Evolutionary conservation across 2,329 filamentous ascomycete species (phyloP).

Genomic region (Aspergillus sp.): DNA sequence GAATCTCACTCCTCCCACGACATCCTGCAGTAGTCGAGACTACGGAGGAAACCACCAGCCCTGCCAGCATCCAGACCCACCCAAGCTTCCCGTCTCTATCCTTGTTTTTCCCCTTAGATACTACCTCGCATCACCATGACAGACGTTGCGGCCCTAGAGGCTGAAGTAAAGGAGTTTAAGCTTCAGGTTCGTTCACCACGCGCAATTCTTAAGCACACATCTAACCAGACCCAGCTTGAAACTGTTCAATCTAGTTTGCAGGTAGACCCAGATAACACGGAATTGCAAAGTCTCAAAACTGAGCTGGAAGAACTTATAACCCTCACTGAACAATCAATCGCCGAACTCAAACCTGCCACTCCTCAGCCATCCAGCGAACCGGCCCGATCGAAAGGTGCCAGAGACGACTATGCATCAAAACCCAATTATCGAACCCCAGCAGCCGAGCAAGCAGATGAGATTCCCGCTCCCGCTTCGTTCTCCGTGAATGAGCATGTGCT

Average conservation of each 20-base stretch:
- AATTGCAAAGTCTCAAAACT: conserved; percentile 72
- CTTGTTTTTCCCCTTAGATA: not conserved
- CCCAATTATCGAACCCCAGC: conserved; percentile 55
- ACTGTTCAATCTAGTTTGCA: conserved; percentile 73
- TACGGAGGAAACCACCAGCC: not conserved
- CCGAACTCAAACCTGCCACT: conserved; percentile 68
- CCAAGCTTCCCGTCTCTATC: not conserved
- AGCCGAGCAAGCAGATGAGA: conserved; percentile 52
- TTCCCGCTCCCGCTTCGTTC: conserved; percentile 59
- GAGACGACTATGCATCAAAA: conserved; percentile 77
- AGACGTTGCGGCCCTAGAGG: conserved; percentile 45
- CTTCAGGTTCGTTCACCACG: conserved; percentile 49
- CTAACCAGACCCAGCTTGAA: conserved; percentile 61
- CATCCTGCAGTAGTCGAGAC: not conserved
- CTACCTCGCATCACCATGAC: conserved; percentile 32
- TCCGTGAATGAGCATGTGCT: conserved; percentile 86
- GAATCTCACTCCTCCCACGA: not conserved
- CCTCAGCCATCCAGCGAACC: conserved; percentile 19
- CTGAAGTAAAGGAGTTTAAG: conserved; percentile 60
- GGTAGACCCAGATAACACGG: conserved; percentile 76
- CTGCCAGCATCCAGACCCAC: not conserved
- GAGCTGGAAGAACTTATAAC: conserved; percentile 82
- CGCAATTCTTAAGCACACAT: not conserved
- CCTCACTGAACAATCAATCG: conserved; percentile 75
- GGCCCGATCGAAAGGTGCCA: conserved; percentile 73